Evolutionary conservation across 2,329 filamentous ascomycete genomes (phyloP).

Genomic region (Periconia sp.): DNA sequence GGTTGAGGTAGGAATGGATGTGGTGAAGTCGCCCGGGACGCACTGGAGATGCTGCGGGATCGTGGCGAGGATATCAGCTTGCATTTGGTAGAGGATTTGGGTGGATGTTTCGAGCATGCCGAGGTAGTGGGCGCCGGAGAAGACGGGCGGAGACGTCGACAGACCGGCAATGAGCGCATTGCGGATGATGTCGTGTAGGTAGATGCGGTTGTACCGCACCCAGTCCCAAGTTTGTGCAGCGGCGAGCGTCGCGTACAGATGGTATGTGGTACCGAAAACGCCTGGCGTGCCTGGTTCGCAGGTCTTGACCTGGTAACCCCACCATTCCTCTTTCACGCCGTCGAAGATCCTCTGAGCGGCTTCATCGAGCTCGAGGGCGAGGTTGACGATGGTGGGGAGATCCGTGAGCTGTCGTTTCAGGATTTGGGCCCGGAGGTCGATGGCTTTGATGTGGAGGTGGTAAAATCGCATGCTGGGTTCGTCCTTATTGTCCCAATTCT

Average conservation of each 20-base stretch:
- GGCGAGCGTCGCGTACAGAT: conserved; percentile 30
- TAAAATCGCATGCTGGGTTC: conserved; percentile 32
- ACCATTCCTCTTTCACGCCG: conserved; percentile 24
- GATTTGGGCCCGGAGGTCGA: conserved; percentile 31
- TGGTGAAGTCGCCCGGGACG: conserved; percentile 5
- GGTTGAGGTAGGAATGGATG: not conserved
- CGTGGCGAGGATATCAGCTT: conserved; percentile 37
- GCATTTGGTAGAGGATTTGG: conserved; percentile 23
- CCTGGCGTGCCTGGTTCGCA: conserved; percentile 13
- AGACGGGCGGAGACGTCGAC: conserved; percentile 25
- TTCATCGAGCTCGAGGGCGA: conserved; percentile 27
- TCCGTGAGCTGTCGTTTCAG: conserved; percentile 14
- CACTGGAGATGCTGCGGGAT: conserved; percentile 38
- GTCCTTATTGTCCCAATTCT: conserved; percentile 16
- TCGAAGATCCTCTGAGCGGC: conserved; percentile 23
- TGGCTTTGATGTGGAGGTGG: conserved; percentile 28
- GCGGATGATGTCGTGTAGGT: conserved; percentile 39
- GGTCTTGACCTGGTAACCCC: conserved; percentile 25
- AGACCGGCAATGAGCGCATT: conserved; percentile 31
- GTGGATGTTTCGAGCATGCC: conserved; percentile 25
- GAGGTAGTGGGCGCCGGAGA: conserved; percentile 21
- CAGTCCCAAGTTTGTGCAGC: conserved; percentile 38
- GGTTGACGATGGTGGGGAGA: conserved; percentile 24
- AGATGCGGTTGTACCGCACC: conserved; percentile 36
- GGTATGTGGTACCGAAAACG: conserved; percentile 31